phyloP scores from a whole-genome alignment of 2,329 filamentous ascomycete genomes.

The Pochonia chlamydosporia region DNA sequence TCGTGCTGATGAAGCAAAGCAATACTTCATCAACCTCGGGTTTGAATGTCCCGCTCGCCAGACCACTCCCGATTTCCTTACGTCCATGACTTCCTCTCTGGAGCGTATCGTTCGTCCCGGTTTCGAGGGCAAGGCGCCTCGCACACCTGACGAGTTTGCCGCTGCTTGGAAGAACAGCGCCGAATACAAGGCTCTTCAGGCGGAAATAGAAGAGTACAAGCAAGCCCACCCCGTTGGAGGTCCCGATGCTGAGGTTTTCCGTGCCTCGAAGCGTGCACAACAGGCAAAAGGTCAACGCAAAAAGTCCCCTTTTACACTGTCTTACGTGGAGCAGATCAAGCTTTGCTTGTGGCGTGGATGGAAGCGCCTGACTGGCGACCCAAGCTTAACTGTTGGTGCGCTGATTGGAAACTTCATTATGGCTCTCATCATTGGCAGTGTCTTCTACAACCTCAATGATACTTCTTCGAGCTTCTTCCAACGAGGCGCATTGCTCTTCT shows the following conservation, averaged over 20 bases:
- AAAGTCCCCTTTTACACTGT: constrained; percentile 78
- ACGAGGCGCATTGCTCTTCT: constrained; percentile 77
- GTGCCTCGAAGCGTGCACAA: constrained; percentile 45
- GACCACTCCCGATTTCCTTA: constrained; percentile 68
- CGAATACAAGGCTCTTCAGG: constrained; percentile 44
- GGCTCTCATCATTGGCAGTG: constrained; percentile 70
- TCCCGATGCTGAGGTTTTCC: constrained; percentile 51
- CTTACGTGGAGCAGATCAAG: constrained; percentile 65
- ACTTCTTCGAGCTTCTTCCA: constrained; percentile 70
- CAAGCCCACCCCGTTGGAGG: constrained; percentile 45
- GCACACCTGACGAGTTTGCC: constrained; percentile 58
- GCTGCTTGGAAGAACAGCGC: constrained; percentile 50
- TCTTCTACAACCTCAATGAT: constrained; percentile 70
- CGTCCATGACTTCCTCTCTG: constrained; percentile 57
- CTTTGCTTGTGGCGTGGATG: constrained; percentile 81
- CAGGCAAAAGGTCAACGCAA: constrained; percentile 54
- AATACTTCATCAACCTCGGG: constrained; percentile 62
- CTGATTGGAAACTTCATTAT: constrained; percentile 69
- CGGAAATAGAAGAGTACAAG: constrained; percentile 53
- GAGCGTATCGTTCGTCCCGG: constrained; percentile 52
- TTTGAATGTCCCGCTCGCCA: constrained; percentile 62
- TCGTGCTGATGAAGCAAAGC: constrained; percentile 49
- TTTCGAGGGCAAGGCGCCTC: constrained; percentile 49
- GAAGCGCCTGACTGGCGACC: constrained; percentile 70
- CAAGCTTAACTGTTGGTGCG: constrained; percentile 63